Conservation (phyloP, 306 rosid species). For the Prunus armeniaca region DNA sequence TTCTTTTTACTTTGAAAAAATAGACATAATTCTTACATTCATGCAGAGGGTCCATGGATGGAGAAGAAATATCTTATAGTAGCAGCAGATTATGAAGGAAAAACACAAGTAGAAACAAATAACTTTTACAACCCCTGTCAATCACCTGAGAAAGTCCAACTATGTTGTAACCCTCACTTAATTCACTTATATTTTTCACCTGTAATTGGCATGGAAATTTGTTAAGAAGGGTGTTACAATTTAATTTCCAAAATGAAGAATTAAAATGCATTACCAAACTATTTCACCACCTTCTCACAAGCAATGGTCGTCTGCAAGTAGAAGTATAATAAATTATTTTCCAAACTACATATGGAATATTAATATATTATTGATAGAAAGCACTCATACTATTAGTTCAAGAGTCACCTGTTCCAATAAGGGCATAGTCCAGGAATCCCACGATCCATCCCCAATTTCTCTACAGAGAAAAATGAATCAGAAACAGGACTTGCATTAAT, state of each 20-base stretch:
- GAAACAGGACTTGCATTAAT: background rate
- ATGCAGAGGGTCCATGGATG: background rate
- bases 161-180: conserved; percentile 72
- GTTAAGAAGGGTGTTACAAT: conserved; percentile 14
- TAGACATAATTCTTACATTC: background rate
- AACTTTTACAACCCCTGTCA: conserved; percentile 1
- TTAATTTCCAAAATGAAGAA: conserved; percentile 18
- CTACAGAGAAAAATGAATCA: conserved; percentile 33
- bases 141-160: conserved; percentile 96
- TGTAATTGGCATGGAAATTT: conserved; percentile 31
- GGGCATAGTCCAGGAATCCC: conserved; percentile 78
- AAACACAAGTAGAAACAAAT: background rate
- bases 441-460: conserved; percentile 68
- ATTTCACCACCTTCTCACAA: conserved; percentile 66
- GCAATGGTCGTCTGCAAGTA: conserved; percentile 64
- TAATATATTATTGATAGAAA: conserved; percentile 12
- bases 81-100: background rate
- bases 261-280: conserved; percentile 28
- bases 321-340: conserved; percentile 15
- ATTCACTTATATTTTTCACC: conserved; percentile 72
- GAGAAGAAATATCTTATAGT: background rate
- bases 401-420: conserved; percentile 56
- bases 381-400: conserved; percentile 6
- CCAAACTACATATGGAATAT: conserved; percentile 10
- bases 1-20: background rate